Evolutionary conservation across 2,329 filamentous ascomycete genomes (phyloP).

Genomic region (Exserohilum rostratum): DNA sequence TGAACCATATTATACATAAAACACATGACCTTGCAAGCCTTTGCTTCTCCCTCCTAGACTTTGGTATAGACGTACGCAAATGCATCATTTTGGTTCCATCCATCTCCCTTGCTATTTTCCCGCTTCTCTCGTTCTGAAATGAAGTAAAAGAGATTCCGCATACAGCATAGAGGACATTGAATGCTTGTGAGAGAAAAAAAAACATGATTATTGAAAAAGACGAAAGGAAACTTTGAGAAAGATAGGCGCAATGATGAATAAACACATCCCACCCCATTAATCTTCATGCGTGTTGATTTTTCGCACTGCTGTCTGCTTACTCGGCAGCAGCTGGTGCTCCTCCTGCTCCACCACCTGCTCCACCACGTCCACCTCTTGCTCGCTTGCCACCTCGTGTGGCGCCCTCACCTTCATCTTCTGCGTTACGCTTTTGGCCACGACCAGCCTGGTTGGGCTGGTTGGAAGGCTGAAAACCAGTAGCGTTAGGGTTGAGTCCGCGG

Average conservation of each 20-base stretch:
- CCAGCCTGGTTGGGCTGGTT: constrained; percentile 30
- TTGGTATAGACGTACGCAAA: too few relatives aligned
- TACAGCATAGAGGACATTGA: too few relatives aligned
- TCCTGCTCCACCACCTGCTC: constrained; percentile 22
- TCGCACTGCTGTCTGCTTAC: constrained; percentile 1
- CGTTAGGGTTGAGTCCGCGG: constrained; percentile 44
- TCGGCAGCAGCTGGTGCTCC: constrained; percentile 13
- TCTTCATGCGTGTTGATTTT: background rate
- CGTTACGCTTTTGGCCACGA: constrained; percentile 42
- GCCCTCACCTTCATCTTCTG: constrained; percentile 39
- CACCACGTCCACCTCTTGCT: constrained; percentile 31
- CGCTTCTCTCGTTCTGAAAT: too few relatives aligned
- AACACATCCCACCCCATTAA: background rate
- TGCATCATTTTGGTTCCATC: too few relatives aligned
- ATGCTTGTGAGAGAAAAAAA: too few relatives aligned
- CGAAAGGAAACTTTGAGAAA: too few relatives aligned
- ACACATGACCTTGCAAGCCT: too few relatives aligned
- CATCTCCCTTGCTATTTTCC: too few relatives aligned
- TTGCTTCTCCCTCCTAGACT: background rate
- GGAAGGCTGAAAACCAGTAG: constrained; percentile 43
- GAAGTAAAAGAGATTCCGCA: too few relatives aligned
- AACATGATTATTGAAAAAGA: too few relatives aligned
- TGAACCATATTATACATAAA: background rate
- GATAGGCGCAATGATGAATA: background rate
- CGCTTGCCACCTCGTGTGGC: constrained; percentile 40